These are phyloP conservation scores for Globisporangium nunn DNA, from an alignment of 352 stramenopile species.

Conservation along the genomic window DNA sequence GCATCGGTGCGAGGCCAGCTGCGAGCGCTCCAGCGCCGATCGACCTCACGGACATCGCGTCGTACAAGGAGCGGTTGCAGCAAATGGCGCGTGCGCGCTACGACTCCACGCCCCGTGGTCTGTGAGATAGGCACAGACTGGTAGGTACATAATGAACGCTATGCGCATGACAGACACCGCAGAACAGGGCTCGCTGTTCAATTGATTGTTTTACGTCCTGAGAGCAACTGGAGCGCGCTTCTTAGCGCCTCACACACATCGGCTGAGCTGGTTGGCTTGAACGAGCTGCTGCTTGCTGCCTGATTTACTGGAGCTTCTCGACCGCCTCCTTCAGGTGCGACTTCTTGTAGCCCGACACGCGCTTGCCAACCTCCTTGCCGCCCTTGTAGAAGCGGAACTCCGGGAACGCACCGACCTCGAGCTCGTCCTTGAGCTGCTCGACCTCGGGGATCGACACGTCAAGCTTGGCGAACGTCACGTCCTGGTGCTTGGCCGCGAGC, in stretches of 20 bases:
- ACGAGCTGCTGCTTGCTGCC: conserved; percentile 3
- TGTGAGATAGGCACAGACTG: conserved; percentile 5
- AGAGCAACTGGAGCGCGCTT: background rate
- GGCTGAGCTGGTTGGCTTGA: too few relatives aligned
- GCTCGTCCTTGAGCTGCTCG: conserved; percentile 65
- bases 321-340: conserved; percentile 64
- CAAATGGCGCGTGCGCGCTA: conserved; percentile 55
- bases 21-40: conserved; percentile 17
- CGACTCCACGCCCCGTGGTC: conserved; percentile 16
- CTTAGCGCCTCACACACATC: too few relatives aligned
- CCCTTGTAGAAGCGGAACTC: conserved; percentile 84
- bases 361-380: conserved; percentile 65
- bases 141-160: background rate
- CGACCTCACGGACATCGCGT: conserved; percentile 37
- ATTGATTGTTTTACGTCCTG: background rate
- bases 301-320: conserved; percentile 34
- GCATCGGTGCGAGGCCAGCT: conserved; percentile 35
- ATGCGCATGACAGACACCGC: background rate
- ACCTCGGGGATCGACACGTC: conserved; percentile 69
- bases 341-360: conserved; percentile 85
- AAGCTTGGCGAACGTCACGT: conserved; percentile 75
- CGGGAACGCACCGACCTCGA: conserved; percentile 67
- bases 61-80: conserved; percentile 61
- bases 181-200: background rate
- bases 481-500: conserved; percentile 51